These are phyloP conservation scores for Dujonia santamariae DNA, from an alignment of 1,139 yeast genomes.

Conservation along the genomic window DNA sequence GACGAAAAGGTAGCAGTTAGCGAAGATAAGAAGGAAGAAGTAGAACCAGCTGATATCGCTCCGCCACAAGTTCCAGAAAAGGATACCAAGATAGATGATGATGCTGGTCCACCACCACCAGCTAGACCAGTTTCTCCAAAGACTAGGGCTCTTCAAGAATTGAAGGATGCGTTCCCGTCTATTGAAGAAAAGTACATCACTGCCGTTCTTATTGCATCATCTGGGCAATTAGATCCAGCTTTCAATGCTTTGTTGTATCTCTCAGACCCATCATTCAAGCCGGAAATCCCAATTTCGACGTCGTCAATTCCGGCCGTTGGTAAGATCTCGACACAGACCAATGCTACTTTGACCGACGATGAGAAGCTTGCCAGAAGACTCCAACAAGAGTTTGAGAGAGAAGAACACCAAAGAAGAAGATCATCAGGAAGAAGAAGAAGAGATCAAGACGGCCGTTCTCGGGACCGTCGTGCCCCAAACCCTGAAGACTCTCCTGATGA, in stretches of 20 bases:
- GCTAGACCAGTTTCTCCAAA: conserved; percentile 64
- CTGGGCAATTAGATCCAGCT: conserved; percentile 78
- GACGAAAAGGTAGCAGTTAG: not conserved
- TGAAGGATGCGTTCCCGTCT: conserved; percentile 80
- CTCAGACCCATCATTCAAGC: conserved; percentile 72
- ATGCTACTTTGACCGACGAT: conserved; percentile 47
- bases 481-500: conserved; percentile 61
- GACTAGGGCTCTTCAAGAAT: conserved; percentile 48
- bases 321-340: conserved; percentile 15
- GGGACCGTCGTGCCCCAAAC: conserved; percentile 15
- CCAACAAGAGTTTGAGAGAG: conserved; percentile 65
- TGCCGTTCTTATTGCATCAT: conserved; percentile 82
- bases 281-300: conserved; percentile 50
- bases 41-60: conserved; percentile 13
- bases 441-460: too few species aligned
- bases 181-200: conserved; percentile 67
- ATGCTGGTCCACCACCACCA: conserved; percentile 66
- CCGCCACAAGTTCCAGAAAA: conserved; percentile 5
- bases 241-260: conserved; percentile 81
- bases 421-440: conserved; percentile 15
- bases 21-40: conserved; percentile 11
- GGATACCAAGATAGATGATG: conserved; percentile 13
- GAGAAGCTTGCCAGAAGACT: conserved; percentile 79
- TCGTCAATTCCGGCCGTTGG: conserved; percentile 16
- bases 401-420: conserved; percentile 33